phyloP scores from a whole-genome alignment of 225 moss, liverwort and hornwort genomes.

The Marchantia polymorpha region DNA sequence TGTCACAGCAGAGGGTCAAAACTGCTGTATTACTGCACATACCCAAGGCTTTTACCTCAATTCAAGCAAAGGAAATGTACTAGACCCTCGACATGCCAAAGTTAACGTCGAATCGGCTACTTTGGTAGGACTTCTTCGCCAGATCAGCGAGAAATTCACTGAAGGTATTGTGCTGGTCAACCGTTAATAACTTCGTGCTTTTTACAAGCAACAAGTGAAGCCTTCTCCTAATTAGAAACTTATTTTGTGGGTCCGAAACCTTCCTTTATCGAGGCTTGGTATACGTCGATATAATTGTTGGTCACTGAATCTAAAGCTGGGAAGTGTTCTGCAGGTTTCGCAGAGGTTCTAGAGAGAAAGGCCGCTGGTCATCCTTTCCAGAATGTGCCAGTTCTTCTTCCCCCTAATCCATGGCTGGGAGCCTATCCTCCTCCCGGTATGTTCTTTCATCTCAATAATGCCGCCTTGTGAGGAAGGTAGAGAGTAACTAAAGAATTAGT shows the following conservation, averaged over 20 bases:
- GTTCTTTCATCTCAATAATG: constrained; percentile 14
- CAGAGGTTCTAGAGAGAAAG: constrained; percentile 79
- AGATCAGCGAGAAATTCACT: constrained; percentile 61
- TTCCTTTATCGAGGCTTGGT: too few relatives aligned
- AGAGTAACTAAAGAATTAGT: too few relatives aligned
- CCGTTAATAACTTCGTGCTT: too few relatives aligned
- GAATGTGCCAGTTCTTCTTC: constrained; percentile 88
- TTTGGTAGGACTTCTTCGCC: constrained; percentile 83
- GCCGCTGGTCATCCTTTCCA: constrained; percentile 90
- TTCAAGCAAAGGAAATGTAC: constrained; percentile 63
- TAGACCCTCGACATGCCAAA: constrained; percentile 55
- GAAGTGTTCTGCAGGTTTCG: constrained; percentile 52
- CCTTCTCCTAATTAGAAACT: too few relatives aligned
- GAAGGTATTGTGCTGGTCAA: constrained; percentile 42
- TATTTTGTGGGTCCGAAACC: too few relatives aligned
- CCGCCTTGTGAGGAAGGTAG: not conserved
- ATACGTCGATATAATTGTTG: too few relatives aligned
- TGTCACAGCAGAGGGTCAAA: constrained; percentile 68
- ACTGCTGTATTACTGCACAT: constrained; percentile 64
- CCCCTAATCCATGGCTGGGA: constrained; percentile 89
- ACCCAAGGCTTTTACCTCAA: constrained; percentile 70
- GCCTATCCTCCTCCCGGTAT: constrained; percentile 75
- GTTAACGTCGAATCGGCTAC: constrained; percentile 59
- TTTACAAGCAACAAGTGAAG: too few relatives aligned
- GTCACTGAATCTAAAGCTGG: not conserved